Evolutionary conservation across 1,139 yeast species (phyloP).

Genomic region (Debaryomyces psychrophilus): DNA sequence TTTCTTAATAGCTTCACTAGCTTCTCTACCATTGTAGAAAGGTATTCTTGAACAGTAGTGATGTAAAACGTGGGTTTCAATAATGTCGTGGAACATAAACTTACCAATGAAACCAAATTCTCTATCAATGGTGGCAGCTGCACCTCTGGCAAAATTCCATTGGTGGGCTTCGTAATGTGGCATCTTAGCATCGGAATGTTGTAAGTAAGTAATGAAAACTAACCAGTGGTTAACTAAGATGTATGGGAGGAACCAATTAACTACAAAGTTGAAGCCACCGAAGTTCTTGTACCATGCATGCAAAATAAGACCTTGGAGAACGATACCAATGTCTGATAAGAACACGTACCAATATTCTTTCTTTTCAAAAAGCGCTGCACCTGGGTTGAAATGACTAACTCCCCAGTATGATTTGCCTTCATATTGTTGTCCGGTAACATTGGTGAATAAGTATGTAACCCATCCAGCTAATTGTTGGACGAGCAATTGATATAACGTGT

Average conservation of each 20-base stretch:
- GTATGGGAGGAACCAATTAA: constrained; percentile 60
- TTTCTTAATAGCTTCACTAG: constrained; percentile 57
- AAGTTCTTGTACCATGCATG: constrained; percentile 52
- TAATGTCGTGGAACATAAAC: constrained; percentile 63
- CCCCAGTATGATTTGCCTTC: constrained; percentile 36
- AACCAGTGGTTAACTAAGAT: constrained; percentile 65
- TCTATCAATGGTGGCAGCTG: constrained; percentile 67
- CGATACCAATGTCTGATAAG: constrained; percentile 56
- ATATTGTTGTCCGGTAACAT: constrained; percentile 57
- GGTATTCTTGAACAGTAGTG: constrained; percentile 66
- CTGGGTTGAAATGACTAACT: constrained; percentile 55
- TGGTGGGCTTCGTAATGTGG: constrained; percentile 60
- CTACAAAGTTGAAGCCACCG: constrained; percentile 51
- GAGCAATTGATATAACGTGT: constrained; percentile 45
- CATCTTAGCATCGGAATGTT: constrained; percentile 60
- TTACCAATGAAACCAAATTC: constrained; percentile 62
- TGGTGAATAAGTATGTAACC: constrained; percentile 49
- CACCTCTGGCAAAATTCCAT: constrained; percentile 70
- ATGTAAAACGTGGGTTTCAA: constrained; percentile 66
- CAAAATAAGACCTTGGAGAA: constrained; percentile 40
- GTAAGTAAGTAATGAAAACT: constrained; percentile 62
- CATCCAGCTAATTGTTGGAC: constrained; percentile 61
- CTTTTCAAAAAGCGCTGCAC: constrained; percentile 55
- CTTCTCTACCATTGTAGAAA: constrained; percentile 64
- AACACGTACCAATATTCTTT: constrained; percentile 59